These are phyloP conservation scores for Coemansia sp. DNA, from an alignment of 192 early-diverging fungal species.

Conservation along the genomic window DNA sequence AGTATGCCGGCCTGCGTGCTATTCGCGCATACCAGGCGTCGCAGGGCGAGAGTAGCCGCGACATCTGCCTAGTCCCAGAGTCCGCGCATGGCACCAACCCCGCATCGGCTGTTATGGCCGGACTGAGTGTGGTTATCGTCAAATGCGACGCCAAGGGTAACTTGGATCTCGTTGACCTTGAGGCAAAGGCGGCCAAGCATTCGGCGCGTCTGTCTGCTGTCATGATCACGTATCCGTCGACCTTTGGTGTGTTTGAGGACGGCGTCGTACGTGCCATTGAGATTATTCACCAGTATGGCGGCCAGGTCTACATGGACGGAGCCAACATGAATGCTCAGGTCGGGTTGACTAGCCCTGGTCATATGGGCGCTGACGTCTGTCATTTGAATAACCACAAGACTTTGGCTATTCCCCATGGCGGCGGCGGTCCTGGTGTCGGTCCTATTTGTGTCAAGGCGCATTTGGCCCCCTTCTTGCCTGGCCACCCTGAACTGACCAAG, in stretches of 20 bases:
- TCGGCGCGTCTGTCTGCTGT: conserved; percentile 86
- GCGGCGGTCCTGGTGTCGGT: conserved; percentile 98
- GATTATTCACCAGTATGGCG: conserved; percentile 92
- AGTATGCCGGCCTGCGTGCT: conserved; percentile 94
- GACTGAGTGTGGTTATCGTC: conserved; percentile 90
- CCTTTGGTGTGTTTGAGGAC: conserved; percentile 98
- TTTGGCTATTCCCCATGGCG: conserved; percentile 98
- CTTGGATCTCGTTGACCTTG: conserved; percentile 89
- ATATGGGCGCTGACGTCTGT: conserved; percentile 99
- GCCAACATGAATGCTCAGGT: conserved; percentile 92
- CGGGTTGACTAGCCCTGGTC: conserved; percentile 81
- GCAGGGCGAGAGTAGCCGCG: conserved; percentile 80
- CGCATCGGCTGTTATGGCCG: conserved; percentile 97
- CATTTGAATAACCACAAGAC: conserved; percentile 99
- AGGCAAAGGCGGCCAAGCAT: conserved; percentile 87
- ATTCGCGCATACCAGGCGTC: conserved; percentile 94
- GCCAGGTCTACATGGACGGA: conserved; percentile 99
- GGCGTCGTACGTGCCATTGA: conserved; percentile 85
- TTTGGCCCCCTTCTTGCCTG: conserved; percentile 90
- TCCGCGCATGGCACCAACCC: conserved; percentile 99
- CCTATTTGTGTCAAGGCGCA: conserved; percentile 95
- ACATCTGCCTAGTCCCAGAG: conserved; percentile 96
- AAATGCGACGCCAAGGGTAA: conserved; percentile 93
- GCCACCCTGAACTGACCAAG: conserved; percentile 80
- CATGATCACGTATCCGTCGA: conserved; percentile 99